phyloP scores from a whole-genome alignment of 2,329 filamentous ascomycete species.

The Aspergillus latus region DNA sequence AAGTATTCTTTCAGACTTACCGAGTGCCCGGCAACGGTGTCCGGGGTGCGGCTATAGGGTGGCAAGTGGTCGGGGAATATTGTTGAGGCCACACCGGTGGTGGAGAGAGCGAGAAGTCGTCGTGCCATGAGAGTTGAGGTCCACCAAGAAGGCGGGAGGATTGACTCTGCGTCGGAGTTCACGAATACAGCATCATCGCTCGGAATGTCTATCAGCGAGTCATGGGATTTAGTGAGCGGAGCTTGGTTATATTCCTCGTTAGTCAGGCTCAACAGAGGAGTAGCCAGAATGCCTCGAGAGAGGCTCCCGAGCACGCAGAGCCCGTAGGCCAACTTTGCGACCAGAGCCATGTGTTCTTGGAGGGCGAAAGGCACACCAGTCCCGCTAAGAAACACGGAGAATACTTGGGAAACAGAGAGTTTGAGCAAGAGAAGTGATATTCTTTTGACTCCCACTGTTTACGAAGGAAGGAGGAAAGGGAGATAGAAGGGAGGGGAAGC shows the following conservation, averaged over 20 bases:
- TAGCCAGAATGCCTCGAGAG: conserved; percentile 8
- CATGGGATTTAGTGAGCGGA: conserved; percentile 14
- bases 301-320: conserved; percentile 11
- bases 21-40: conserved; percentile 68
- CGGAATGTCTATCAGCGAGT: not conserved
- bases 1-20: conserved; percentile 89
- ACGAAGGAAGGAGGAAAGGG: not conserved
- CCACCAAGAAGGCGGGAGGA: conserved; percentile 71
- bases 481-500: conserved; percentile 8
- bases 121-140: conserved; percentile 87
- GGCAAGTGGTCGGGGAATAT: conserved; percentile 65
- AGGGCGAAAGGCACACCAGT: not conserved
- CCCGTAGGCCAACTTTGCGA: conserved; percentile 12
- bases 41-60: conserved; percentile 42
- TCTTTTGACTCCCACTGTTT: not conserved
- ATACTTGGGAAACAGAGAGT: not conserved
- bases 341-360: conserved; percentile 6
- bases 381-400: not conserved
- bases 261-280: conserved; percentile 5
- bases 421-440: not conserved
- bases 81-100: conserved; percentile 77
- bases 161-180: not conserved
- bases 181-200: conserved; percentile 11
- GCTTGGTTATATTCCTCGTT: conserved; percentile 8
- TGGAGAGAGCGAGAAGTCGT: conserved; percentile 78